Percentiles rank a stretch among this genome's conserved stretches.
Evolutionary conservation across 345 rosid species (phyloP).

Genomic region (Citrus glauca): DNA sequence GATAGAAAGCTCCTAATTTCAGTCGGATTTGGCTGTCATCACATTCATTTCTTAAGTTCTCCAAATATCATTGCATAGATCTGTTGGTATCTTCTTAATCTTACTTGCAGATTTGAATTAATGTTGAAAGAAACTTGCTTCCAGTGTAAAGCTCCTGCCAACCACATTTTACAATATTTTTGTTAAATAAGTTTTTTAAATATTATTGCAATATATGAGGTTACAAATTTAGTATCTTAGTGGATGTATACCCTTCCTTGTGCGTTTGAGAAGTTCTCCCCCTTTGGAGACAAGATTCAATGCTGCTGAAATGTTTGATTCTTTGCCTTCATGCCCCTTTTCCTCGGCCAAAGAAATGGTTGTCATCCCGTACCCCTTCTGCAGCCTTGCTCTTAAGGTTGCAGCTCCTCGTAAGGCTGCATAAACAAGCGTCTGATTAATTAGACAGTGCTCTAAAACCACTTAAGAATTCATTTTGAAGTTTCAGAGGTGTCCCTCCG

Average conservation of each 20-base stretch:
- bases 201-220: not conserved
- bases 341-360: conserved; percentile 43
- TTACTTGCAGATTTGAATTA: conserved; percentile 79
- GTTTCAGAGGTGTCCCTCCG: not conserved
- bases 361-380: conserved; percentile 45
- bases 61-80: not conserved
- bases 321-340: conserved; percentile 43
- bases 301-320: conserved; percentile 41
- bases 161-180: conserved; percentile 8
- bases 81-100: conserved; percentile 1
- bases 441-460: not conserved
- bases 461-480: not conserved
- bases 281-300: conserved; percentile 67
- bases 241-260: conserved; percentile 78
- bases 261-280: conserved; percentile 89
- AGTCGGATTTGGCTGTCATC: not conserved
- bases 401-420: conserved; percentile 85
- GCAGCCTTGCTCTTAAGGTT: conserved; percentile 67
- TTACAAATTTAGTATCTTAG: not conserved
- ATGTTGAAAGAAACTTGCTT: conserved; percentile 81
- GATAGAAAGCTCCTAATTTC: not conserved
- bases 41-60: not conserved
- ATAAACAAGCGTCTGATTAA: conserved; percentile 7
- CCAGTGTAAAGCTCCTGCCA: conserved; percentile 87
- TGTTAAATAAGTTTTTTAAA: not conserved